Evolutionary conservation across 352 stramenopile species (phyloP).

Genomic region (Plasmopara halstedii): DNA sequence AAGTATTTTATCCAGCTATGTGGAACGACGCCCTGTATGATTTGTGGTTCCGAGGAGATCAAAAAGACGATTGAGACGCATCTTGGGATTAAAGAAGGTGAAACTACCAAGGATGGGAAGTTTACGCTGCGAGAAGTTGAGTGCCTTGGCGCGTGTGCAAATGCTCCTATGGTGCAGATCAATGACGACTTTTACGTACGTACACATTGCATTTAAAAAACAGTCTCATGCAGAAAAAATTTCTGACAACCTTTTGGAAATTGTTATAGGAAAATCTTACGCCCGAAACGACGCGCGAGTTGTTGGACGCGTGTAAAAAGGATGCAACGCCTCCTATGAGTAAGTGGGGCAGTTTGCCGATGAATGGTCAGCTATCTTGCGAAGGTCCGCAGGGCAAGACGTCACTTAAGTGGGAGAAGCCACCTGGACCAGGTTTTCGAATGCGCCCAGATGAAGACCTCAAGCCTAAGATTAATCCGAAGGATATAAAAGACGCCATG

Average conservation of each 20-base stretch:
- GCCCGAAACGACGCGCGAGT: conserved; percentile 93
- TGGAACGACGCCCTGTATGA: conserved; percentile 99
- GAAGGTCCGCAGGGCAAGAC: conserved; percentile 97
- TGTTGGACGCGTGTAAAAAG: conserved; percentile 96
- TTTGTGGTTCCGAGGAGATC: conserved; percentile 98
- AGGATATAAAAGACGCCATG: conserved; percentile 88
- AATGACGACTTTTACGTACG: conserved; percentile 95
- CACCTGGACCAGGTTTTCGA: conserved; percentile 78
- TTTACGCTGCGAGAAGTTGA: conserved; percentile 98
- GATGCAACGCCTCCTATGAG: conserved; percentile 91
- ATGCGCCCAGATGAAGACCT: conserved; percentile 89
- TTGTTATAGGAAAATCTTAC: conserved; percentile 94
- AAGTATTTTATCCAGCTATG: conserved; percentile 97
- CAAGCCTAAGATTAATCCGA: conserved; percentile 91
- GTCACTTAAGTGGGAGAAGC: conserved; percentile 82
- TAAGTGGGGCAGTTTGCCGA: conserved; percentile 97
- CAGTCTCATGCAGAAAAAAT: too few relatives aligned
- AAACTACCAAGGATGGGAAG: conserved; percentile 67
- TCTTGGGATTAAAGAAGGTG: conserved; percentile 95
- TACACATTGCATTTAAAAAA: neutral
- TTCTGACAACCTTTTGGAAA: too few relatives aligned
- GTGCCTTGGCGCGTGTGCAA: conserved; percentile 98
- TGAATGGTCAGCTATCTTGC: conserved; percentile 99
- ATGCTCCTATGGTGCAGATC: conserved; percentile 99
- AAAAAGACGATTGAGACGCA: conserved; percentile 97